Evolutionary conservation across 78 protist species (phyloP).

Genomic region (Bigelowiella natans): DNA sequence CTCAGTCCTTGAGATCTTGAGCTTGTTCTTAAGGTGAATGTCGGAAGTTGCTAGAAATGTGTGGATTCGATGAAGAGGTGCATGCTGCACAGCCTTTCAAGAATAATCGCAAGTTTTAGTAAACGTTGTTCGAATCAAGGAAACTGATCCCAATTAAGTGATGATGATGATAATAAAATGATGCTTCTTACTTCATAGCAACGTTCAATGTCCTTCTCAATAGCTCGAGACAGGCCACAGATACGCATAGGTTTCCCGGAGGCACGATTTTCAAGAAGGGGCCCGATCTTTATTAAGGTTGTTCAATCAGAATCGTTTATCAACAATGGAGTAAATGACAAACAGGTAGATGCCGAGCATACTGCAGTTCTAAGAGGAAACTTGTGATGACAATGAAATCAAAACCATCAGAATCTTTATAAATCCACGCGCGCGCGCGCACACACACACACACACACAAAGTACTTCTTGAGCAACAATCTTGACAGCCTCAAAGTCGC

Average conservation of each 20-base stretch:
- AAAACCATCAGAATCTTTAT: too few relatives aligned
- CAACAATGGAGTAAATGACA: too few relatives aligned
- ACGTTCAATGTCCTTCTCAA: constrained; percentile 34
- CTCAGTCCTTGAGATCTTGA: constrained; percentile 31
- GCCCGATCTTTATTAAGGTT: too few relatives aligned
- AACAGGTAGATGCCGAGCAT: too few relatives aligned
- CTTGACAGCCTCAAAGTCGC: constrained; percentile 48
- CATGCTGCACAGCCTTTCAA: constrained; percentile 21
- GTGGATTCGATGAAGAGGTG: constrained; percentile 56
- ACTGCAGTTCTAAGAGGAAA: too few relatives aligned
- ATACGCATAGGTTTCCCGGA: constrained; percentile 46
- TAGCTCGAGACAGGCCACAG: constrained; percentile 46
- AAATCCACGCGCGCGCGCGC: neutral
- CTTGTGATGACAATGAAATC: too few relatives aligned
- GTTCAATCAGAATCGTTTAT: too few relatives aligned
- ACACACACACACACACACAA: neutral
- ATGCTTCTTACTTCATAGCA: constrained; percentile 37
- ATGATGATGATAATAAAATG: too few relatives aligned
- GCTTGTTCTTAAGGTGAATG: constrained; percentile 57
- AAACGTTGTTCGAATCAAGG: too few relatives aligned
- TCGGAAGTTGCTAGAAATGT: constrained; percentile 58
- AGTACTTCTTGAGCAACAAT: constrained; percentile 6
- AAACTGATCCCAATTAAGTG: too few relatives aligned
- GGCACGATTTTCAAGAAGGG: constrained; percentile 23
- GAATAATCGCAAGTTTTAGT: too few relatives aligned